These are phyloP conservation scores for Pseudogymnoascus sp. DNA, from an alignment of 2,329 filamentous ascomycete species.

Conservation along the genomic window DNA sequence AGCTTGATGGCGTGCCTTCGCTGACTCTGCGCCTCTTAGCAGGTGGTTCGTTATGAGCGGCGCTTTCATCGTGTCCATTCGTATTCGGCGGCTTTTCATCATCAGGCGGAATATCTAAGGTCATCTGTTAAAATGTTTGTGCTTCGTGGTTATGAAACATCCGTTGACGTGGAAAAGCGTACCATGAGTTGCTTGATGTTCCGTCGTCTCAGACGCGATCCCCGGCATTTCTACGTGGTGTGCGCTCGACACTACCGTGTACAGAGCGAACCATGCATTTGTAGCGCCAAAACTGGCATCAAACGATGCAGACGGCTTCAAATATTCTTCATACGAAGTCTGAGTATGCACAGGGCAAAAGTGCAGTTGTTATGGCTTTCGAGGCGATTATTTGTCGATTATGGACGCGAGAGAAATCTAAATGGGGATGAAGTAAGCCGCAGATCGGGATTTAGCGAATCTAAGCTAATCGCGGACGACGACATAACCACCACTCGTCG, in stretches of 20 bases:
- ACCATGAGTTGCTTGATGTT: conserved; percentile 26
- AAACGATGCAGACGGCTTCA: conserved; percentile 39
- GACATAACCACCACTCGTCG: conserved; percentile 40
- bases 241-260: conserved; percentile 36
- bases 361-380: conserved; percentile 29
- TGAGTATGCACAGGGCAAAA: conserved; percentile 47
- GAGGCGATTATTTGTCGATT: conserved; percentile 7
- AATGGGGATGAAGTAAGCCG: conserved; percentile 12
- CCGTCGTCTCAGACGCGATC: conserved; percentile 28
- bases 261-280: conserved; percentile 52
- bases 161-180: conserved; percentile 12
- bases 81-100: conserved; percentile 22
- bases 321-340: conserved; percentile 40
- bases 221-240: conserved; percentile 28
- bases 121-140: neutral
- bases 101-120: conserved; percentile 20
- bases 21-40: conserved; percentile 58
- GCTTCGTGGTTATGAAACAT: neutral
- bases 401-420: conserved; percentile 9
- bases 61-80: conserved; percentile 25
- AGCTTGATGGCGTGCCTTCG: conserved; percentile 35
- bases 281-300: conserved; percentile 47
- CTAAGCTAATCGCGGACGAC: conserved; percentile 37
- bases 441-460: conserved; percentile 11
- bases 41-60: conserved; percentile 40